Conservation (phyloP, 345 rosid genomes). For the Toxicodendron radicans region DNA sequence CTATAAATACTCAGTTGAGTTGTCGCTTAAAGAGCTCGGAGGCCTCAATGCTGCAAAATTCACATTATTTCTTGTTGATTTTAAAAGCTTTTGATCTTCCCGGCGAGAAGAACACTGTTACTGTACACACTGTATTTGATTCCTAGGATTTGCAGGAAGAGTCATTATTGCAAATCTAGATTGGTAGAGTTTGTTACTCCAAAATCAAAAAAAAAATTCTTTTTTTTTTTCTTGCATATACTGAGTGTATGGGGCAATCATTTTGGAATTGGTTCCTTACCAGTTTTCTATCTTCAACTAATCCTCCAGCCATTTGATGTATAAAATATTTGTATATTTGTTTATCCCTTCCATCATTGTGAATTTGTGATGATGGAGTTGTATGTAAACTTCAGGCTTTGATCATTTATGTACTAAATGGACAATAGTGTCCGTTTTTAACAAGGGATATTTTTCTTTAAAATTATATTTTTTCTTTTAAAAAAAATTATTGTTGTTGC, state of each 20-base stretch:
- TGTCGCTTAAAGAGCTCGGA: not conserved
- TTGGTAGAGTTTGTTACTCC: not conserved
- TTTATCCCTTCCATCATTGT: no score
- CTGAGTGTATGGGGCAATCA: not conserved
- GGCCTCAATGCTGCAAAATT: not conserved
- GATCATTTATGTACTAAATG: not conserved
- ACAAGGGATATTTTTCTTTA: not conserved
- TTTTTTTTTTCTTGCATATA: not conserved
- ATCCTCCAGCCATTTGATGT: not conserved
- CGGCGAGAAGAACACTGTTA: not conserved
- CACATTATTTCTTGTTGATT: not conserved
- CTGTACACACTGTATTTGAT: not conserved
- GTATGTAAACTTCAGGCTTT: constrained; percentile 7
- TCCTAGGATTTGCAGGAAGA: not conserved
- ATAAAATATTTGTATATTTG: not conserved
- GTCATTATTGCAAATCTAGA: not conserved
- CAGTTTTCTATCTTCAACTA: not conserved
- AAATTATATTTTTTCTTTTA: no score
- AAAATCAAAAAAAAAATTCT: no score
- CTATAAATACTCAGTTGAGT: not conserved
- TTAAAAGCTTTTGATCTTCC: constrained; percentile 4
- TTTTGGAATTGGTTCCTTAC: not conserved
- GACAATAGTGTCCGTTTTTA: not conserved
- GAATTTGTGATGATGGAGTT: not conserved
- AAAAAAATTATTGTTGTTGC: not conserved